Base-by-base conservation (phyloP, 495 filamentous ascomycete genomes). In the Talaromyces borbonicus region DNA sequence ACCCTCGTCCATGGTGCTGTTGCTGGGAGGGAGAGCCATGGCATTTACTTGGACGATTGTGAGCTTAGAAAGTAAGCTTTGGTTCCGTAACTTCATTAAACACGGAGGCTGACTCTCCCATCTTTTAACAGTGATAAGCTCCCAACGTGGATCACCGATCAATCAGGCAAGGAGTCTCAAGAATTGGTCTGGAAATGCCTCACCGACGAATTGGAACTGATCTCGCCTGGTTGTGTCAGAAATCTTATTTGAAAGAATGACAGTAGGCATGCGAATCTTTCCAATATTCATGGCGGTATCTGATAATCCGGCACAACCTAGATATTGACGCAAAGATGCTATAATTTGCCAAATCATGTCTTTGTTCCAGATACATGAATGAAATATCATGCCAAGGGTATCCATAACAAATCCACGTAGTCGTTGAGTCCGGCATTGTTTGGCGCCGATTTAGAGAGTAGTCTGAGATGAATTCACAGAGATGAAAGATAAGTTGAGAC, bases 101-200 rank as follows among this genome's bases (percentile, higher is more conserved):
- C 16, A 16, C 35, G 9, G n/a, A 20, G 15, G 5, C 30, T 46
- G 19, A 46, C 22, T 1, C 19, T 24, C 3, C n/a, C 9, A 22
- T 30, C 29, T 18, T 6, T 11, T 16, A 23, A 8, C 25, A 46
- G 43, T 20, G 1, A 52, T 25, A 49, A 53, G 31, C 24, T 52
- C 38, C 60, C 57, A 30, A 47, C 46, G 24, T 53, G 47, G 52
- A 43, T 67, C 8, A 52, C 53, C 2, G 50, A 61, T 18, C 47
- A 60, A 11, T 56, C 56, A 23, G 67, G 67, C 9, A 57, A 59
- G 52, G 49, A 63, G 22, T 47, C 66, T 48, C 62, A 69, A 41
- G 55, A 57, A 20, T 37, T 56, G 26, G 56, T 67, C 5, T 68
- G 66, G 63, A 57, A 60, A 8, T 63, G 64, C 43, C 49, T 71